Evolutionary conservation across 345 rosid genomes (phyloP), one percentile per base, ranked within the genome.

Genomic region (Citrus reticulata): DNA sequence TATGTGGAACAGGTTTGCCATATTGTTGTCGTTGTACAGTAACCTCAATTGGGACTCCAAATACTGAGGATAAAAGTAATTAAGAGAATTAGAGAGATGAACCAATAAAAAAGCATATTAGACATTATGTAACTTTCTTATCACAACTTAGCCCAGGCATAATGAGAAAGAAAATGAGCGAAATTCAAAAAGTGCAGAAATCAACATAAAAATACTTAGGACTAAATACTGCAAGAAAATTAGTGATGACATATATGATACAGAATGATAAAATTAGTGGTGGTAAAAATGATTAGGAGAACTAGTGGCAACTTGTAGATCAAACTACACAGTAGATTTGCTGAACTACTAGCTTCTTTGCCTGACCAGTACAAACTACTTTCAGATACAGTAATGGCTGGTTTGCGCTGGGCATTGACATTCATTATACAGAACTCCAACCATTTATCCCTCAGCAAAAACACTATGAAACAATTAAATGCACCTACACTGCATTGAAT

Each of bases 41-140:
- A 74, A 87, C 75, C 78, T 95, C 93, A 78, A 95, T 84, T 6
- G 97, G 95, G 84, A 91, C 95, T 83, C 99, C 99, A 90, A 95
- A 93, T 60, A 92, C 98, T 95, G 84, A 73, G 70, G 71, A 75
- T 62, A 76, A 58, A 70, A 73, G 22, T 22, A 32, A 70, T 55
- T 20, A 49, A 17, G 62, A 73, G 54, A 76, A 29, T 25, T 25
- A 76, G 66, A 55, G 34, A 77, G 22, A 65, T 49, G 51, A 74
- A 71, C 46, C 24, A 46, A 29, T 42, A n/a, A 29, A 4, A 32
- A 54, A 37, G 32, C 63, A 65, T 51, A 25, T 2, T 16, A 69
- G 20, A 22, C 16, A 8, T 27, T 27, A 42, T 40, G 49, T n/a
- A 63, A 32, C 32, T 65, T 46, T 46, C 22, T 63, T 22, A 64